Base-by-base conservation (phyloP, 805 yeast genomes). In the Yarrowia bubula region DNA sequence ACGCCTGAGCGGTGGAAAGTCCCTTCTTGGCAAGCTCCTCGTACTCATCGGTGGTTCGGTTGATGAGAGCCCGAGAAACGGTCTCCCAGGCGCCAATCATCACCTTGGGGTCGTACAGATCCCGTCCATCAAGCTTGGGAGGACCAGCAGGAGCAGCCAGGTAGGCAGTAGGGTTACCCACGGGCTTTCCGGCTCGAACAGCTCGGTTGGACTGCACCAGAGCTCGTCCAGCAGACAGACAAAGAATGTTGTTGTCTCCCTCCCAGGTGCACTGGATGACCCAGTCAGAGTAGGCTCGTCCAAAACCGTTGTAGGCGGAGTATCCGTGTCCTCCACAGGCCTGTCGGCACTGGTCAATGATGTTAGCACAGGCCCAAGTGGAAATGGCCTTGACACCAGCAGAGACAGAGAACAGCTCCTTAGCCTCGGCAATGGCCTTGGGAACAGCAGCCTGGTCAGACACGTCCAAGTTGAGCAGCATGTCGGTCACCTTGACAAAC, bases 261-360 rank as follows among this genome's bases (percentile, higher is more conserved):
- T 92, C 98, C 97, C 97, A 92, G 17, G 97, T 92, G 76, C 96
- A 92, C 78, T 92, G 97, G 46, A 92, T 97, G 15, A 89, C 96
- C 90, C 96, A 93, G 75, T 92, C 98, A 67, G 83, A 83, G 79
- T 85, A 90, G 11, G 92, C 92, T 73, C 88, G 89, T 44, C 96
- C 97, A 74, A 92, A 89, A 1, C 92, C 96, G 68, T 90, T 85
- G 77, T 92, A 92, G 15, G 92, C 85, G 18, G 96, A 90, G 78
- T 92, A 92, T 42, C 97, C 98, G 76, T 90, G 97, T 31, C 98
- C 97, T 75, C 98, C 97, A 77, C 97, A 92, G 1, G 96, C 82
- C 77, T 92, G 97, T 77, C 98, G 84, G 68, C 92, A 84, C 78
- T 91, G 92, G 73, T 91, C 96, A 73, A 92, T 92, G 70, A 88